Base-by-base conservation (phyloP, 2,329 filamentous ascomycete species). In the Tetracladium maxilliforme region DNA sequence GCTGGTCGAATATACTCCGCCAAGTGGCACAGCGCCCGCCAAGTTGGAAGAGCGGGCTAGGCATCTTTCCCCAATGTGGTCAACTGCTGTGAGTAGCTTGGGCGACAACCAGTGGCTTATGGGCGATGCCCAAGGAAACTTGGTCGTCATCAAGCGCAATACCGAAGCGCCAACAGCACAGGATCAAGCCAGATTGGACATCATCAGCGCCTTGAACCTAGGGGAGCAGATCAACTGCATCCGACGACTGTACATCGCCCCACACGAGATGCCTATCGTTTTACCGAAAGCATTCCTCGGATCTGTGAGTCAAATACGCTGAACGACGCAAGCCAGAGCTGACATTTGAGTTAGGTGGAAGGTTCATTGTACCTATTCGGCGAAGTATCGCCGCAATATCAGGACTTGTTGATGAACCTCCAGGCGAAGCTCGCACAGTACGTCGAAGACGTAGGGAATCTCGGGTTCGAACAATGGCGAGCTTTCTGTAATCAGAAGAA, bases 171-270 rank as follows among this genome's bases (percentile, higher is more conserved):
- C 83, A 2, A 83, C 74, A 1, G 63, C 67, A 2, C 75, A 90
- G 26, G 83, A 93, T 38, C 67, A 64, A 31, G 64, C 64, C 24
- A 62, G 71, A 15, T 53, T 95, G 35, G 65, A 81, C 21, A 61
- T 84, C 5, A 81, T 70, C 1, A 76, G 78, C 31, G 86, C 94
- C 48, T 70, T 95, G 33, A 72, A 77, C 22, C 59, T 98, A 7
- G 86, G 90, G 2, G 87, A 98, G 47, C 83, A 90, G 67, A 82
- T 95, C 28, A 98, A 98, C 44, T 68, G 72, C 16, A 92, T 95
- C 28, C 68, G 76, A 13, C 69, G 69, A 15, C 68, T 95, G 11
- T 61, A 75, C 27, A 70, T 92, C 7, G 61, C 70, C 15, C 58
- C 70, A 4, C 63, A 62, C 11, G 55, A 70, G 17, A 72, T 63